Percentiles rank a stretch among this genome's conserved stretches.
Evolutionary conservation across 495 filamentous ascomycete genomes (phyloP).

Genomic region (Aspergillus taichungensis): DNA sequence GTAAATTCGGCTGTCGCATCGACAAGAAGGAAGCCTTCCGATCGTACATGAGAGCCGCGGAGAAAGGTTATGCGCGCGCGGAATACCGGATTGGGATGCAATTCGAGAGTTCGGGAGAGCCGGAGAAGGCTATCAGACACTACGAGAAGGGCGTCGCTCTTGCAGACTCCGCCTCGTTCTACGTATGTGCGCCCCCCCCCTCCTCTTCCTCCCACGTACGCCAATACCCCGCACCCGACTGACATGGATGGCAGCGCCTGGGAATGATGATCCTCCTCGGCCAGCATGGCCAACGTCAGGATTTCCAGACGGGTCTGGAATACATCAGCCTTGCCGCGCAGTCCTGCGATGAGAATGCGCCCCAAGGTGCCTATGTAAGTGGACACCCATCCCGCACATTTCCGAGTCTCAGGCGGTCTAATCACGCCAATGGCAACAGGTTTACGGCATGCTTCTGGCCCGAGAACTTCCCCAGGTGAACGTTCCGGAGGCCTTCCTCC

Average conservation of each 20-base stretch:
- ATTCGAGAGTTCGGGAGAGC: constrained; percentile 87
- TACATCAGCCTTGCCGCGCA: constrained; percentile 75
- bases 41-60: constrained; percentile 75
- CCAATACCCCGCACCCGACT: constrained; percentile 14
- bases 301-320: constrained; percentile 68
- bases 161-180: constrained; percentile 87
- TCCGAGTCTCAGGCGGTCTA: background rate
- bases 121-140: constrained; percentile 80
- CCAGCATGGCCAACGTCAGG: constrained; percentile 79
- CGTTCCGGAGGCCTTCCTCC: constrained; percentile 65
- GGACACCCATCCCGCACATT: background rate
- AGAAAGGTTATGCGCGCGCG: constrained; percentile 84
- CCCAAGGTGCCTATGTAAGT: constrained; percentile 84
- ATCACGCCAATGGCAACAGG: constrained; percentile 24
- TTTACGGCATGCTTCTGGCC: constrained; percentile 91
- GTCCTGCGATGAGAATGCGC: constrained; percentile 91
- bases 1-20: constrained; percentile 78
- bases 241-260: constrained; percentile 45
- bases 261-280: constrained; percentile 97
- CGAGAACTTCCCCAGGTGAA: constrained; percentile 81
- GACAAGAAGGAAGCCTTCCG: constrained; percentile 93
- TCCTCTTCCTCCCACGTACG: background rate
- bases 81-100: constrained; percentile 99
- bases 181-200: constrained; percentile 35
- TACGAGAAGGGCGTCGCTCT: constrained; percentile 70